phyloP scores from a whole-genome alignment of 1,139 yeast species.

The Hanseniaspora gamundiae region DNA sequence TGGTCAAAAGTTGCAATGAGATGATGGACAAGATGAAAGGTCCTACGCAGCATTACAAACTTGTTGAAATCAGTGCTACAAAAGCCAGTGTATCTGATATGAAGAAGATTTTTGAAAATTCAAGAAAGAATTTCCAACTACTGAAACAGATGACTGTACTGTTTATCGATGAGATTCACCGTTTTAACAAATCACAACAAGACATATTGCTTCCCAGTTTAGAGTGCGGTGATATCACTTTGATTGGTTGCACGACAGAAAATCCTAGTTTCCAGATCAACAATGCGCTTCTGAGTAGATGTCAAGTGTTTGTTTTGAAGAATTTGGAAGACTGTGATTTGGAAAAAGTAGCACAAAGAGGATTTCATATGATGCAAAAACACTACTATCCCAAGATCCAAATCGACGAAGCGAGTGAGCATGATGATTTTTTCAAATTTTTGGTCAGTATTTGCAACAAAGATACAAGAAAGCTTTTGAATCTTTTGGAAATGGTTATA shows the following conservation, averaged over 20 bases:
- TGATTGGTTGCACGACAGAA: slow-evolving; percentile 94
- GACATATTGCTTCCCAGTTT: slow-evolving; percentile 69
- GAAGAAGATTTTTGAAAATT: slow-evolving; percentile 59
- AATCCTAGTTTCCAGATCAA: slow-evolving; percentile 88
- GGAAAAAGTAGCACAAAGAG: slow-evolving; percentile 43
- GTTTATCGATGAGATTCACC: slow-evolving; percentile 86
- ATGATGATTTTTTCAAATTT: slow-evolving; percentile 45
- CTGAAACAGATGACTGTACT: slow-evolving; percentile 64
- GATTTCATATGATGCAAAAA: slow-evolving; percentile 48
- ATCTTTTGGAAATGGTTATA: slow-evolving; percentile 53
- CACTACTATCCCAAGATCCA: slow-evolving; percentile 34
- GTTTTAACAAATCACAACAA: slow-evolving; percentile 84
- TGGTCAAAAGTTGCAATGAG: slow-evolving; percentile 26
- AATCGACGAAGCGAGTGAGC: slow-evolving; percentile 27
- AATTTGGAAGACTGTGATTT: slow-evolving; percentile 34
- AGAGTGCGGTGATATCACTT: slow-evolving; percentile 52
- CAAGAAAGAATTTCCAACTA: slow-evolving; percentile 52
- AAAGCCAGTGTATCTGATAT: slow-evolving; percentile 61
- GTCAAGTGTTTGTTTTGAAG: slow-evolving; percentile 75
- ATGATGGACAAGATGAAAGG: slow-evolving; percentile 19
- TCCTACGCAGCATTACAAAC: slow-evolving; percentile 36
- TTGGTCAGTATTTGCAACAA: slow-evolving; percentile 77
- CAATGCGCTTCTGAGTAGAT: slow-evolving; percentile 76
- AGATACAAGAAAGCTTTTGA: slow-evolving; percentile 76
- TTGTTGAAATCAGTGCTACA: slow-evolving; percentile 83